Evolutionary conservation across 2,329 filamentous ascomycete species (phyloP).

Genomic region (Botrytis paeoniae): DNA sequence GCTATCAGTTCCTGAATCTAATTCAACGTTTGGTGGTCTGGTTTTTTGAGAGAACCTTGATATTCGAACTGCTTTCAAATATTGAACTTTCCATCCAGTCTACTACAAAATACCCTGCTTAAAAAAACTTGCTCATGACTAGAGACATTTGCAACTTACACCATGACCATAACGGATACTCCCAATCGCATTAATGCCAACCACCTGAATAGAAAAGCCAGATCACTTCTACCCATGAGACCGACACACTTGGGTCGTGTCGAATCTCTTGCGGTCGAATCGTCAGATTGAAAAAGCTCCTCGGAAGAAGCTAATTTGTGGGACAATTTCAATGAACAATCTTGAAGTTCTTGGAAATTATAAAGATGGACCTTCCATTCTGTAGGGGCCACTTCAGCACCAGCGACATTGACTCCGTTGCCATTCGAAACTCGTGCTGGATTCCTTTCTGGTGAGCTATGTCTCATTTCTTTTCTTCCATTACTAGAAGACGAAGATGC

Average conservation of each 20-base stretch:
- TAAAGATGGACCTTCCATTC: background rate
- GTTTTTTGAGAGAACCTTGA: background rate
- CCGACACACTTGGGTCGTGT: background rate
- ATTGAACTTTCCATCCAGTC: background rate
- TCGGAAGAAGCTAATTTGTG: background rate
- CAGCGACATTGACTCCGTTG: background rate
- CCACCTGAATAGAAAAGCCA: slow-evolving; percentile 13
- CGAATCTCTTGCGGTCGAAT: background rate
- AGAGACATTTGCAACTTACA: background rate
- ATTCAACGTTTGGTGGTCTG: background rate
- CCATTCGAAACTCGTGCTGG: background rate
- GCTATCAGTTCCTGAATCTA: background rate
- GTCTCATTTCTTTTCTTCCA: no score
- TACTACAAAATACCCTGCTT: background rate
- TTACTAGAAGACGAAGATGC: background rate
- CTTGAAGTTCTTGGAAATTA: background rate
- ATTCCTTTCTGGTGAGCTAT: background rate
- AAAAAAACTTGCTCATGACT: background rate
- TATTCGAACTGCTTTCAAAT: background rate
- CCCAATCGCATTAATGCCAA: slow-evolving; percentile 13
- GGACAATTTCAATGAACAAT: background rate
- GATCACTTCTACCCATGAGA: slow-evolving; percentile 1
- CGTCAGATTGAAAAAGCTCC: background rate
- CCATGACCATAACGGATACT: slow-evolving; percentile 11
- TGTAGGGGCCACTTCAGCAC: background rate